Conservation (phyloP, 208 protist species). For the Trypanosoma scelopori region DNA sequence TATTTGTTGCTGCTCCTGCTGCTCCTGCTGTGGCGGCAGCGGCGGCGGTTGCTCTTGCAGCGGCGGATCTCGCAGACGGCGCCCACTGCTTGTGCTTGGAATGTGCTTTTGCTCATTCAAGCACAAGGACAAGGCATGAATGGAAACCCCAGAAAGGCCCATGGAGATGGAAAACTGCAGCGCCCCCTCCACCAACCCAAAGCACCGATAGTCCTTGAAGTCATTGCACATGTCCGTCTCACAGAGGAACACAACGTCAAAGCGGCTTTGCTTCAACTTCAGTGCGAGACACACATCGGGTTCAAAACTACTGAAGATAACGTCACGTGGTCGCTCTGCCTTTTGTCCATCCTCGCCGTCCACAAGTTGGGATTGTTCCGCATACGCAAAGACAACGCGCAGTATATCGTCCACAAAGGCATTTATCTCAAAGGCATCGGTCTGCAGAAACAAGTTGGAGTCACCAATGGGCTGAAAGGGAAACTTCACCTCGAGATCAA, state of each 20-base stretch:
- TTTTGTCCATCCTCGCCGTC: constrained; percentile 7
- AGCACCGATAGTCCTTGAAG: constrained; percentile 82
- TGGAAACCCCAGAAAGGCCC: constrained; percentile 71
- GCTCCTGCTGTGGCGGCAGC: not conserved
- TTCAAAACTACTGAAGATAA: constrained; percentile 85
- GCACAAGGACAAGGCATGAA: constrained; percentile 56
- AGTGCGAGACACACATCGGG: constrained; percentile 74
- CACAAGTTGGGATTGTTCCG: constrained; percentile 31
- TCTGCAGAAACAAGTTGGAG: constrained; percentile 71
- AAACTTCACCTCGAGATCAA: constrained; percentile 84
- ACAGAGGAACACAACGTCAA: constrained; percentile 76
- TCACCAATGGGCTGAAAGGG: constrained; percentile 71
- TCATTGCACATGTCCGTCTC: constrained; percentile 67
- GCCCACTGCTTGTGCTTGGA: not conserved
- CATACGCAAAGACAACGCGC: constrained; percentile 59
- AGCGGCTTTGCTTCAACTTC: constrained; percentile 73
- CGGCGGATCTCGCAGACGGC: not conserved
- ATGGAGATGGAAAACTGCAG: constrained; percentile 71
- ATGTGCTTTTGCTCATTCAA: constrained; percentile 19
- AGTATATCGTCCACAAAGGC: constrained; percentile 75
- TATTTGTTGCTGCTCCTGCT: not conserved
- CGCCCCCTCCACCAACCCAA: constrained; percentile 57
- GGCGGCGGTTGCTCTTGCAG: not conserved
- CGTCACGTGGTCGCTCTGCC: constrained; percentile 34
- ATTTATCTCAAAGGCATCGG: constrained; percentile 79